These are phyloP conservation scores for Trametes sp. DNA, from an alignment of 1,284 basidiomycete genomes.

Conservation along the genomic window DNA sequence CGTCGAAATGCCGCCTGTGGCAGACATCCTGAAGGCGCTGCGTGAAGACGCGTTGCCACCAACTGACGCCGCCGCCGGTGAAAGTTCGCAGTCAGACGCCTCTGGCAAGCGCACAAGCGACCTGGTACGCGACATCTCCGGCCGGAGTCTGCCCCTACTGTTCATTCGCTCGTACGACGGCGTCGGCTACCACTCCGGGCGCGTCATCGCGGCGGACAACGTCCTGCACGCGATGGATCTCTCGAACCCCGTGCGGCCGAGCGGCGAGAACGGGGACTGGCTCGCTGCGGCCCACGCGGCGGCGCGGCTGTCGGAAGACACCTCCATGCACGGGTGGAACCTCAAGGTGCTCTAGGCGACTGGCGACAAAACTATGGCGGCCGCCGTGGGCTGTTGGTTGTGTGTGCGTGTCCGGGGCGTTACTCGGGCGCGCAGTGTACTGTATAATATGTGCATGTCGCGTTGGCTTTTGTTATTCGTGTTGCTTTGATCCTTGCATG, in stretches of 20 bases:
- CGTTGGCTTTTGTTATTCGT: slow-evolving; percentile 20
- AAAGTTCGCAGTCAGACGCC: slow-evolving; percentile 29
- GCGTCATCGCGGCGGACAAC: slow-evolving; percentile 85
- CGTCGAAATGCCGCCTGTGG: slow-evolving; percentile 78
- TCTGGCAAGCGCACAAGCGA: slow-evolving; percentile 26
- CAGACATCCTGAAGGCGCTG: slow-evolving; percentile 75
- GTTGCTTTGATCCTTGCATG: slow-evolving; percentile 29
- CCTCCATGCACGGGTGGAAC: slow-evolving; percentile 72
- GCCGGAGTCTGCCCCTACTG: slow-evolving; percentile 72
- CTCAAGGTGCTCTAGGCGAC: slow-evolving; percentile 75
- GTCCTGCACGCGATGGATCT: slow-evolving; percentile 74
- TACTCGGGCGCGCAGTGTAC: slow-evolving; percentile 9
- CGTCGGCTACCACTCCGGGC: slow-evolving; percentile 84
- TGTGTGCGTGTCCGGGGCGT: background rate
- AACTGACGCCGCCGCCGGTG: slow-evolving; percentile 40
- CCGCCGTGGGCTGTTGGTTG: background rate
- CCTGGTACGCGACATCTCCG: slow-evolving; percentile 47
- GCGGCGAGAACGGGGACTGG: slow-evolving; percentile 33
- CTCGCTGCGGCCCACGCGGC: slow-evolving; percentile 70
- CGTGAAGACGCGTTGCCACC: slow-evolving; percentile 67
- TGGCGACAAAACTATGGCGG: slow-evolving; percentile 1
- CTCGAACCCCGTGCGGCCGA: slow-evolving; percentile 31
- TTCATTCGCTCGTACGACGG: slow-evolving; percentile 81
- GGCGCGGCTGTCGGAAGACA: slow-evolving; percentile 55
- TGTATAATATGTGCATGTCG: slow-evolving; percentile 7